phyloP scores from a whole-genome alignment of 192 early-diverging fungal genomes.

The Phlyctochytrium planicorne region DNA sequence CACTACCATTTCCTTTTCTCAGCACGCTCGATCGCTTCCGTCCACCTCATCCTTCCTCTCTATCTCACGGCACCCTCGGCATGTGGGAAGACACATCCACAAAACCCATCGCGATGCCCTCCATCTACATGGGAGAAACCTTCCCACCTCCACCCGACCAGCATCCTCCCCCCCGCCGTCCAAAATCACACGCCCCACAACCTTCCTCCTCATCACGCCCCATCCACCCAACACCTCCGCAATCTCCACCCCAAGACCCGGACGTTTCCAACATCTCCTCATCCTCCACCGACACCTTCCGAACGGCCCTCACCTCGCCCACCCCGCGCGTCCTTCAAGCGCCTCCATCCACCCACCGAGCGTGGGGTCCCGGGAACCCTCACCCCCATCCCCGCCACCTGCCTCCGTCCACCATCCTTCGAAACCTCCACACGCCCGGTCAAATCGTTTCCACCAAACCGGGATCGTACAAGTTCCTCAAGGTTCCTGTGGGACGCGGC shows the following conservation, averaged over 20 bases:
- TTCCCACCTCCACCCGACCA: background rate
- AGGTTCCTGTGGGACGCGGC: slow-evolving; percentile 2
- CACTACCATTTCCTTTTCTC: background rate
- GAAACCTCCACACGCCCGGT: slow-evolving; percentile 4
- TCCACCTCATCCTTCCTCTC: background rate
- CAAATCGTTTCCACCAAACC: background rate
- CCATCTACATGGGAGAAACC: background rate
- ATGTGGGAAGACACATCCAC: background rate
- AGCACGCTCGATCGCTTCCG: slow-evolving; percentile 2
- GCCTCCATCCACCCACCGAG: background rate
- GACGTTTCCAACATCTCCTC: background rate
- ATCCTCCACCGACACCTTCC: background rate
- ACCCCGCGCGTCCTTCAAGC: background rate
- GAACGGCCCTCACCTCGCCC: background rate
- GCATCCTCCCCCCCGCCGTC: background rate
- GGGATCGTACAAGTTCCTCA: slow-evolving; percentile 4
- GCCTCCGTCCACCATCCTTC: background rate
- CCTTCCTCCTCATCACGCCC: no score
- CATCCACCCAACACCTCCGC: background rate
- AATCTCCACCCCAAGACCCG: background rate
- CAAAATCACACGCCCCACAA: background rate
- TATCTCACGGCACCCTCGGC: slow-evolving; percentile 1
- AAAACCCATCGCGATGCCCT: background rate
- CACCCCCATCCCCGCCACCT: background rate
- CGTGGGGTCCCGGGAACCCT: background rate